phyloP scores from a whole-genome alignment of 495 filamentous ascomycete species.

The Neurospora sp. region DNA sequence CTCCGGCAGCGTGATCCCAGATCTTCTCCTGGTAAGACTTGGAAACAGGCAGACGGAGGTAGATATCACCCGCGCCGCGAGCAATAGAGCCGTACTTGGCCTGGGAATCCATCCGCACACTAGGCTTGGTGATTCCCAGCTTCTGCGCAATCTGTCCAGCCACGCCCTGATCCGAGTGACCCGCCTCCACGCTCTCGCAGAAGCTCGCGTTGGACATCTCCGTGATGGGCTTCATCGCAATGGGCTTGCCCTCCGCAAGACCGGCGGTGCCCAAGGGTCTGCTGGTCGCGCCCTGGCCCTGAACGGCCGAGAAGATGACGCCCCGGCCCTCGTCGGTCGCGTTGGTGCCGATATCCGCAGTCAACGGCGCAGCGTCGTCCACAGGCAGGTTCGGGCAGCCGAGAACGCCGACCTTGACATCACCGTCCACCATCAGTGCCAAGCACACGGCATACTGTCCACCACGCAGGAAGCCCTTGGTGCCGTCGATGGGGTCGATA shows the following conservation, averaged over 20 bases:
- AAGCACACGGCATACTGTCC: slow-evolving; percentile 96
- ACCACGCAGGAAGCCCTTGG: slow-evolving; percentile 93
- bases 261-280: slow-evolving; percentile 53
- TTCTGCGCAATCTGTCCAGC: slow-evolving; percentile 73
- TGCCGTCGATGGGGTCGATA: slow-evolving; percentile 94
- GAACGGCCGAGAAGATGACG: slow-evolving; percentile 73
- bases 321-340: slow-evolving; percentile 59
- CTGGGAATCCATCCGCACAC: slow-evolving; percentile 92
- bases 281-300: slow-evolving; percentile 66
- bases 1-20: slow-evolving; percentile 98
- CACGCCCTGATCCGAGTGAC: slow-evolving; percentile 80
- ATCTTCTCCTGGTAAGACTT: slow-evolving; percentile 96
- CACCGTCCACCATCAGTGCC: slow-evolving; percentile 83
- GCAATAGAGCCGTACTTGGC: slow-evolving; percentile 96
- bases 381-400: slow-evolving; percentile 92
- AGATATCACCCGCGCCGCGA: slow-evolving; percentile 90
- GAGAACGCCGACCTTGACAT: slow-evolving; percentile 87
- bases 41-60: slow-evolving; percentile 74
- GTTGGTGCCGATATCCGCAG: slow-evolving; percentile 54
- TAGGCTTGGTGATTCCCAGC: slow-evolving; percentile 74
- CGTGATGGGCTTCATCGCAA: slow-evolving; percentile 66
- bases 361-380: slow-evolving; percentile 59
- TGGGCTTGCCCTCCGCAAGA: slow-evolving; percentile 50
- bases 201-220: slow-evolving; percentile 74
- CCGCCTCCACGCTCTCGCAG: slow-evolving; percentile 90